A percentile compares a stretch with the other conserved stretches of the same genome.
Conservation (phyloP, 495 filamentous ascomycete genomes). For the Tuber microsphaerosporum region DNA sequence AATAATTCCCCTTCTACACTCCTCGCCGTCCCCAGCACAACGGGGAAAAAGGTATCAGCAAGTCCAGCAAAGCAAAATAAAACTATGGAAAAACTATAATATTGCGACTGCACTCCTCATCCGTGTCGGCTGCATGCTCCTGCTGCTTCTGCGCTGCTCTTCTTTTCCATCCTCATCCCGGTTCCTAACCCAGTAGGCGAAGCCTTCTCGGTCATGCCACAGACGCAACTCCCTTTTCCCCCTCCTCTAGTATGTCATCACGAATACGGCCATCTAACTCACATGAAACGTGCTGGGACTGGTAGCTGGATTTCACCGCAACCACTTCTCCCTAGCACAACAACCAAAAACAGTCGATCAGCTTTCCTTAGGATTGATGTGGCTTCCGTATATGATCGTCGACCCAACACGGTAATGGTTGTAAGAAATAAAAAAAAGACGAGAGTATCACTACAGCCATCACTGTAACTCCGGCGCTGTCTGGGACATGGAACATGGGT, state of each 20-base stretch:
- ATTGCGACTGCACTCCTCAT: neutral
- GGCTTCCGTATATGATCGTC: conserved; percentile 38
- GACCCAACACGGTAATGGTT: conserved; percentile 24
- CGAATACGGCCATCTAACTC: conserved; percentile 25
- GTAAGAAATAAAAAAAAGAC: conserved; percentile 20
- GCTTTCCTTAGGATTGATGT: conserved; percentile 18
- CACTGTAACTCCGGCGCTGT: conserved; percentile 21
- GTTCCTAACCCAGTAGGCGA: conserved; percentile 14
- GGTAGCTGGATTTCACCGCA: conserved; percentile 27
- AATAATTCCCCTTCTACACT: neutral
- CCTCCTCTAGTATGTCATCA: neutral
- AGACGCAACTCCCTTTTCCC: conserved; percentile 6
- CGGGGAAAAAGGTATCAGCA: neutral
- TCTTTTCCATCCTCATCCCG: conserved; percentile 26
- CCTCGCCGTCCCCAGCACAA: neutral
- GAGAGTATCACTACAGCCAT: conserved; percentile 6
- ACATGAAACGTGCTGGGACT: conserved; percentile 34
- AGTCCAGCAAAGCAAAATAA: neutral
- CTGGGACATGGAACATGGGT: conserved; percentile 38
- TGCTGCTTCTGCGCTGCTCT: conserved; percentile 13
- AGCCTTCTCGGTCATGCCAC: conserved; percentile 18
- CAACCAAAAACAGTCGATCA: conserved; percentile 25
- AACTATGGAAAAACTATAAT: neutral
- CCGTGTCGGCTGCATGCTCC: conserved; percentile 2
- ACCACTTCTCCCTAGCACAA: neutral